These are phyloP conservation scores for Plasmodium reichenowi DNA, from an alignment of 169 alveolate genomes.

Conservation along the genomic window DNA sequence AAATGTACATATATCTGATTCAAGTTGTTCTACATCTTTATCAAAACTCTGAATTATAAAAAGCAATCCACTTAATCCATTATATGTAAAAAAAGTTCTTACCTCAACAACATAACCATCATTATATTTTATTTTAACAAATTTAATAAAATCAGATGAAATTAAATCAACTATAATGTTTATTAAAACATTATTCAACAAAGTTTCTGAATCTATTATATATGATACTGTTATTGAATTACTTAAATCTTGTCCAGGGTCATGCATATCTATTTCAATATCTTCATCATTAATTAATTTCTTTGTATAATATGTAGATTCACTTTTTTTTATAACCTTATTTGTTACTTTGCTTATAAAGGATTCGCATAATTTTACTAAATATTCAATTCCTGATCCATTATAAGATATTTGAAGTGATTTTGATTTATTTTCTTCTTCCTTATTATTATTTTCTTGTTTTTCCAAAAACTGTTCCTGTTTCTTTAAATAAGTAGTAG, in stretches of 20 bases:
- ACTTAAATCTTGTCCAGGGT: constrained; percentile 2
- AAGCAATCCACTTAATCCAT: constrained; percentile 68
- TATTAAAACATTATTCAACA: constrained; percentile 44
- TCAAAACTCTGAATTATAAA: constrained; percentile 71
- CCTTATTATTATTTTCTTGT: background rate
- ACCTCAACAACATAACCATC: constrained; percentile 66
- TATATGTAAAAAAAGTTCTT: constrained; percentile 42
- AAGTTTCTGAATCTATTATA: constrained; percentile 62
- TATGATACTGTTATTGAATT: constrained; percentile 63
- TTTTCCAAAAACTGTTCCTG: background rate
- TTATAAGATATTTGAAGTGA: constrained; percentile 52
- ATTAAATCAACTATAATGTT: constrained; percentile 65
- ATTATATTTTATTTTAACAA: constrained; percentile 44
- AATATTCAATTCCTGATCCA: constrained; percentile 56
- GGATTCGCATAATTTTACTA: constrained; percentile 36
- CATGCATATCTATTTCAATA: constrained; percentile 41
- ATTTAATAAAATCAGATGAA: constrained; percentile 62
- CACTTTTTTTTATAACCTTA: constrained; percentile 51
- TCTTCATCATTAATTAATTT: constrained; percentile 65
- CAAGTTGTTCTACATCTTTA: constrained; percentile 48
- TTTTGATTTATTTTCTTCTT: background rate
- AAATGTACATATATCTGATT: constrained; percentile 59
- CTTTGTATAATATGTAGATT: constrained; percentile 61
- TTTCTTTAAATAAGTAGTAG: background rate
- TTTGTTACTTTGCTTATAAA: constrained; percentile 59